Evolutionary conservation across 2,329 filamentous ascomycete genomes (phyloP).

Genomic region (Nothophoma quercina): DNA sequence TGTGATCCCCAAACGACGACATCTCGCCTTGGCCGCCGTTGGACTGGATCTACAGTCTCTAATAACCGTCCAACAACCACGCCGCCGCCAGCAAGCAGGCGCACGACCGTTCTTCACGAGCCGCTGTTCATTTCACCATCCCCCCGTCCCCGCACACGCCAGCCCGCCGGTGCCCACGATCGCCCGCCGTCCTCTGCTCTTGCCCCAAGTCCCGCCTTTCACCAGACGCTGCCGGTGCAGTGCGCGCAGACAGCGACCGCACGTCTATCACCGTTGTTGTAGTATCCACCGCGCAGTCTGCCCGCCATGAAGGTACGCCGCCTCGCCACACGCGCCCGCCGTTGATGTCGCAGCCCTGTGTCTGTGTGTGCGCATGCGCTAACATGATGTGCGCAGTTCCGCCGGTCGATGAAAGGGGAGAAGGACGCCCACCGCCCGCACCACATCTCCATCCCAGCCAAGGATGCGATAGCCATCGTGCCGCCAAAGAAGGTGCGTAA

Average conservation of each 20-base stretch:
- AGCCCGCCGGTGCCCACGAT: constrained; percentile 25
- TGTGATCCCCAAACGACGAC: constrained; percentile 16
- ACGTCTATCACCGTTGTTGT: constrained; percentile 15
- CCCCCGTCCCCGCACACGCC: constrained; percentile 28
- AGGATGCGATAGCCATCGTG: constrained; percentile 86
- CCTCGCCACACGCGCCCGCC: constrained; percentile 9
- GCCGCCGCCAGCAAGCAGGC: constrained; percentile 19
- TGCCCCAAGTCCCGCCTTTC: constrained; percentile 19
- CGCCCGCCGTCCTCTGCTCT: constrained; percentile 18
- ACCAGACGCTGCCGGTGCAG: constrained; percentile 21
- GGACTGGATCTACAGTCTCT: constrained; percentile 6
- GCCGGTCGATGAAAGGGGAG: constrained; percentile 89
- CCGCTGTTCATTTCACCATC: constrained; percentile 26
- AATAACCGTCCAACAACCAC: neutral
- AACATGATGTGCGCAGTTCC: constrained; percentile 59
- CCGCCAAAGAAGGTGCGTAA: constrained; percentile 84
- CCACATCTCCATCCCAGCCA: constrained; percentile 80
- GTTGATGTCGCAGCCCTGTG: constrained; percentile 30
- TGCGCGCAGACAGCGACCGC: constrained; percentile 17
- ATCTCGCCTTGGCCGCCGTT: constrained; percentile 14
- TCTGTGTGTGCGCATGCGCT: constrained; percentile 29
- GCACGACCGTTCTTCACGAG: constrained; percentile 15
- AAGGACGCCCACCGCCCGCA: constrained; percentile 73
- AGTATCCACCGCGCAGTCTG: constrained; percentile 1
- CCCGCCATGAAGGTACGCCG: constrained; percentile 31